A percentile compares a stretch with the other conserved stretches of the same genome.
Conservation (phyloP, 208 protist genomes). For the Acanthamoeba healyi region DNA sequence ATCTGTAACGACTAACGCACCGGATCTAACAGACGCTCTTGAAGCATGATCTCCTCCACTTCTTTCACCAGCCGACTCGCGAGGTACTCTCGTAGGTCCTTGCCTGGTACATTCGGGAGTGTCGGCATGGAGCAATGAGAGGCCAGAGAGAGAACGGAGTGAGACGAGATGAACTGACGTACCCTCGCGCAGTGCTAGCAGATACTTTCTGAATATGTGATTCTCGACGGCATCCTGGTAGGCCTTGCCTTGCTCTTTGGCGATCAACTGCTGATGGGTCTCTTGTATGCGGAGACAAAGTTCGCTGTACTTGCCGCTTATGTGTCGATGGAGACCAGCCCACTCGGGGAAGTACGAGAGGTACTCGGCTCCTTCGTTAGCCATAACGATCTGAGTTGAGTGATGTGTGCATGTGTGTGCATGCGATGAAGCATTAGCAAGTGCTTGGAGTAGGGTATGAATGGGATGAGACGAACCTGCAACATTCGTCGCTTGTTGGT, state of each 20-base stretch:
- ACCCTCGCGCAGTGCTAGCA: not conserved
- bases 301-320: constrained; percentile 8
- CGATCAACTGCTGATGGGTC: not conserved
- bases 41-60: not conserved
- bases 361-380: constrained; percentile 2
- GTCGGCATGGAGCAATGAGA: not conserved
- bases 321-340: not conserved
- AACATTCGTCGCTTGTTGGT: constrained; percentile 33
- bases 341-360: constrained; percentile 44
- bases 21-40: not conserved
- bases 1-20: not conserved
- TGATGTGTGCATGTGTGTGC: not conserved
- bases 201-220: not conserved
- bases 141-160: not conserved
- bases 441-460: no score
- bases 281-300: not conserved
- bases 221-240: not conserved
- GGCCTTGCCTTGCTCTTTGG: not conserved
- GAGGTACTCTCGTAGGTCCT: not conserved
- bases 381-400: not conserved
- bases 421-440: no score
- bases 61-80: not conserved
- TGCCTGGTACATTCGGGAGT: not conserved
- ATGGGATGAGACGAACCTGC: not conserved
- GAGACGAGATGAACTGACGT: not conserved